Evolutionary conservation across 257 asterid genomes (phyloP).

Genomic region (Solanum paucissectum): DNA sequence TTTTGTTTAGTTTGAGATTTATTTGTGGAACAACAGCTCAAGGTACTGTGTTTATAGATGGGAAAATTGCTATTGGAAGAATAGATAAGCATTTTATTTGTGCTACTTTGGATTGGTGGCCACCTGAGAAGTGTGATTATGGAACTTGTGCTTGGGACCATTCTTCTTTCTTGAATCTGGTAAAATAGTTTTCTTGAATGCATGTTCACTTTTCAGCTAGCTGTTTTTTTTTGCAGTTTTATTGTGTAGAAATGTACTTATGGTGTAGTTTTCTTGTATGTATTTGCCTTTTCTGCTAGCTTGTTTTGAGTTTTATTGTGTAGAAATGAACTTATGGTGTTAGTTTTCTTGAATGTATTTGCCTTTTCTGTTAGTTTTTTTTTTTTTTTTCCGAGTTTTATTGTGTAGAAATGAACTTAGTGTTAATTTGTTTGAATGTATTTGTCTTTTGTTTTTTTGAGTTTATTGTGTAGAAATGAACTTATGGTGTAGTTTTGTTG

Average conservation of each 20-base stretch:
- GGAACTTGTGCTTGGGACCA: constrained; percentile 83
- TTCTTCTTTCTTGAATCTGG: constrained; percentile 76
- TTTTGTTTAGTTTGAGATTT: constrained; percentile 9
- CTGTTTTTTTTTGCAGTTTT: background rate
- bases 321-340: background rate
- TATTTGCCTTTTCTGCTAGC: background rate
- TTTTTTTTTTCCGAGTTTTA: too few species aligned
- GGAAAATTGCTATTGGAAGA: constrained; percentile 33
- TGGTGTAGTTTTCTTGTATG: background rate
- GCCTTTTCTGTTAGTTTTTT: too few species aligned
- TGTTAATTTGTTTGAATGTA: too few species aligned
- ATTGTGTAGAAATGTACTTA: background rate
- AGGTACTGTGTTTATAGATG: constrained; percentile 39
- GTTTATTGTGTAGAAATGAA: background rate
- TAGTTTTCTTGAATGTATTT: background rate
- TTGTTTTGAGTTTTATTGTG: background rate
- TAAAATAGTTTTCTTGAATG: constrained; percentile 3
- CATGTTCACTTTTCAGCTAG: background rate
- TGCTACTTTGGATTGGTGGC: constrained; percentile 96
- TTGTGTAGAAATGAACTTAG: too few species aligned
- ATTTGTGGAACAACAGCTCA: constrained; percentile 9
- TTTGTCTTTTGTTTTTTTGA: too few species aligned
- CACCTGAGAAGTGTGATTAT: constrained; percentile 72
- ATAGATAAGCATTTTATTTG: constrained; percentile 60
- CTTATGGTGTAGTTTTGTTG: background rate